Evolutionary conservation across 2,329 filamentous ascomycete species (phyloP).

Genomic region (Penicillium sp.): DNA sequence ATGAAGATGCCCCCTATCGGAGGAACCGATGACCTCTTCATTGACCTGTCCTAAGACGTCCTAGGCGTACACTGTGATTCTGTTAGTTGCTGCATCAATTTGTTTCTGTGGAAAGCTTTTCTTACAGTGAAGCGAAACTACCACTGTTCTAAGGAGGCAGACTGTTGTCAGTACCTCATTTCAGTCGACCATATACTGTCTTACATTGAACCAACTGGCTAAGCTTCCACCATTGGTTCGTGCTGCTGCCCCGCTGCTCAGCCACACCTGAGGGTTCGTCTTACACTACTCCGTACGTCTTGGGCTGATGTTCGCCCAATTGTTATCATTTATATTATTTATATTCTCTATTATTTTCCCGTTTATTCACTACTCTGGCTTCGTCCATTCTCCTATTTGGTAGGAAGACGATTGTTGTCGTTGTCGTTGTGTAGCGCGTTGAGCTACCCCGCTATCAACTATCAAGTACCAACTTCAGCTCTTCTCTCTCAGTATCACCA

Average conservation of each 20-base stretch:
- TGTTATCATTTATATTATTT: neutral
- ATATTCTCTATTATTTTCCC: neutral
- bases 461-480: neutral
- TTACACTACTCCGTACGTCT: neutral
- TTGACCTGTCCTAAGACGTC: no score
- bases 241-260: constrained; percentile 13
- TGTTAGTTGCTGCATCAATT: neutral
- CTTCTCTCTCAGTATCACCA: neutral
- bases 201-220: neutral
- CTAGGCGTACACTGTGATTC: neutral
- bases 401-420: no score
- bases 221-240: neutral
- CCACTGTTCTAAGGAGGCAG: no score
- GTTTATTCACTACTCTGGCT: neutral
- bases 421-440: no score
- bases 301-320: neutral
- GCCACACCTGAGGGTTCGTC: no score
- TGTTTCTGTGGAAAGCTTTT: no score
- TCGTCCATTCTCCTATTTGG: no score
- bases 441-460: neutral
- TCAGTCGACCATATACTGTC: neutral
- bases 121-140: no score
- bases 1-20: no score
- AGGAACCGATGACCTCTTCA: no score
- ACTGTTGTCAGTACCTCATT: no score